These are phyloP conservation scores for Pulveroboletus sp. DNA, from an alignment of 768 basidiomycete species.

Conservation along the genomic window DNA sequence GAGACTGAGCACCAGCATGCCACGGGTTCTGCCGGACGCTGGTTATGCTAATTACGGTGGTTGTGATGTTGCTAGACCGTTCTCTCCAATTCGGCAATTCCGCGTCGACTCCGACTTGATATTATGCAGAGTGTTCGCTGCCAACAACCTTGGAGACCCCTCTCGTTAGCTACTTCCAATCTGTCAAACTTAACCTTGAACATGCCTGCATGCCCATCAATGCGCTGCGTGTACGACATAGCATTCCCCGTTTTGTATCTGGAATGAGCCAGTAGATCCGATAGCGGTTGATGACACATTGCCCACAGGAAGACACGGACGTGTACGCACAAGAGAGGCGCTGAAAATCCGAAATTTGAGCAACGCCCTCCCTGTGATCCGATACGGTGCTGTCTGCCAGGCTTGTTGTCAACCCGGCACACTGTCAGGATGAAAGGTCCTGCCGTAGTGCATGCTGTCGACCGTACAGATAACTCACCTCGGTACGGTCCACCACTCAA, in stretches of 20 bases:
- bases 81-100: background rate
- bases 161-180: slow-evolving; percentile 5
- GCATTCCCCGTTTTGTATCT: background rate
- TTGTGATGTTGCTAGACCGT: background rate
- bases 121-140: background rate
- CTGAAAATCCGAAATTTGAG: background rate
- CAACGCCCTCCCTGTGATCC: background rate
- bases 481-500: background rate
- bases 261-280: background rate
- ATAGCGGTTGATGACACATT: background rate
- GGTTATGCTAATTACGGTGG: background rate
- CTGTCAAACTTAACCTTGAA: slow-evolving; percentile 23
- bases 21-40: background rate
- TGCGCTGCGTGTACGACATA: background rate
- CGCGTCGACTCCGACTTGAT: slow-evolving; percentile 9
- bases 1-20: background rate
- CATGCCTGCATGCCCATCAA: slow-evolving; percentile 2
- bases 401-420: background rate
- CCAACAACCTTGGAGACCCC: background rate
- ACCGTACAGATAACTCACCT: background rate
- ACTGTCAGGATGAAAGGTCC: background rate
- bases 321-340: background rate
- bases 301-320: background rate
- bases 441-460: too few species aligned
- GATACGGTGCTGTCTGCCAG: background rate